These are phyloP conservation scores for Allomyces macrogynus DNA, from an alignment of 192 early-diverging fungal genomes.

Conservation along the genomic window DNA sequence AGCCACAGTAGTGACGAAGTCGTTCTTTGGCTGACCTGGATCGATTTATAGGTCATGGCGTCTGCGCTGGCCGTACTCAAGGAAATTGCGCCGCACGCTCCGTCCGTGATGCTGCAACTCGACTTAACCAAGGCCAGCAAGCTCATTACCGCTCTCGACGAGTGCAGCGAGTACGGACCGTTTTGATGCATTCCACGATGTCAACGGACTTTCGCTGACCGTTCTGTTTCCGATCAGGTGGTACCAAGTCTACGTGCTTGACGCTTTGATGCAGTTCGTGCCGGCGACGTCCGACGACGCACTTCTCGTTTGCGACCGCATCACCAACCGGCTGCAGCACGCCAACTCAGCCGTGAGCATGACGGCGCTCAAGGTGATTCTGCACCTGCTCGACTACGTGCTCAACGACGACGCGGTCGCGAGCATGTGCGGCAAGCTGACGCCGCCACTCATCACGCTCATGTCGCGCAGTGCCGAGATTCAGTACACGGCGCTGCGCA, in stretches of 20 bases:
- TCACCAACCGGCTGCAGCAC: slow-evolving; percentile 76
- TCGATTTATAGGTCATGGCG: slow-evolving; percentile 68
- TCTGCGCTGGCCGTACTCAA: slow-evolving; percentile 83
- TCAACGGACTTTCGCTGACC: too few relatives aligned
- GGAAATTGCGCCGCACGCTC: slow-evolving; percentile 80
- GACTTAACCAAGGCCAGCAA: slow-evolving; percentile 76
- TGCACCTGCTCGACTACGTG: slow-evolving; percentile 91
- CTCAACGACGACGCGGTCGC: slow-evolving; percentile 51
- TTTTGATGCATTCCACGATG: not conserved
- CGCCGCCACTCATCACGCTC: slow-evolving; percentile 83
- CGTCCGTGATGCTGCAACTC: slow-evolving; percentile 62
- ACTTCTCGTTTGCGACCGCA: slow-evolving; percentile 74
- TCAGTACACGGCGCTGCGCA: slow-evolving; percentile 90
- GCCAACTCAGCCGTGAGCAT: slow-evolving; percentile 85
- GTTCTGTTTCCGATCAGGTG: slow-evolving; percentile 30
- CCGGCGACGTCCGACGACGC: slow-evolving; percentile 75
- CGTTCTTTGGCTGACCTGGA: not conserved
- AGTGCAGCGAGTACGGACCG: slow-evolving; percentile 70
- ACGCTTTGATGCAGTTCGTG: slow-evolving; percentile 73
- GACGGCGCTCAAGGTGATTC: slow-evolving; percentile 65
- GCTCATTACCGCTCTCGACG: slow-evolving; percentile 77
- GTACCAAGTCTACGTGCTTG: slow-evolving; percentile 87
- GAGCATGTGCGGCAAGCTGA: slow-evolving; percentile 59
- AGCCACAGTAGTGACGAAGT: not conserved
- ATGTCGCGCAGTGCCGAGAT: slow-evolving; percentile 77